Conservation (phyloP, 176 grass and related monocot genomes). For the Saccharum spontaneum region DNA sequence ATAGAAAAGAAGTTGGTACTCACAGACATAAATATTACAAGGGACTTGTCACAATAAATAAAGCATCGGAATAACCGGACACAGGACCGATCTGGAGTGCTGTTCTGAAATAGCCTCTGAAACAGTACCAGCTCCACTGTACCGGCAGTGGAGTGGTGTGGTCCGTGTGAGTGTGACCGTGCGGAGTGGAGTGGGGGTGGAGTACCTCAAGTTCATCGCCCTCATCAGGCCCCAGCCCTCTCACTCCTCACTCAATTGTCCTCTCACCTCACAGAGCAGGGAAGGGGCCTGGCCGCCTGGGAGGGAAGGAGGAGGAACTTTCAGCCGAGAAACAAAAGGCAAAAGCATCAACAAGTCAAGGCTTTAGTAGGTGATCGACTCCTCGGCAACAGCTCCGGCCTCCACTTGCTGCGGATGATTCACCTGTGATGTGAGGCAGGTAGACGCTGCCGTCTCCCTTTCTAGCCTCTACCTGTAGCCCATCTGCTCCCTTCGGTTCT, state of each 20-base stretch:
- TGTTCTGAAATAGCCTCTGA: constrained; percentile 24
- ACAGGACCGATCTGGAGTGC: constrained; percentile 30
- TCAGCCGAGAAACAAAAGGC: constrained; percentile 2
- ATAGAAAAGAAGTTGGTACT: constrained; percentile 38
- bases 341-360: constrained; percentile 20
- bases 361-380: constrained; percentile 46
- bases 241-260: constrained; percentile 13
- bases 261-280: constrained; percentile 22
- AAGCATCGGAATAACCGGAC: constrained; percentile 50
- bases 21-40: constrained; percentile 26
- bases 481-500: not conserved
- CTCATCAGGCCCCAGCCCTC: constrained; percentile 1
- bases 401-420: constrained; percentile 6
- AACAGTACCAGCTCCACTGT: constrained; percentile 29
- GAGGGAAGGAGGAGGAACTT: not conserved
- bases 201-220: constrained; percentile 37
- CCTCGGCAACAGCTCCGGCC: constrained; percentile 31
- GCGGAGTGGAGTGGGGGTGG: not conserved
- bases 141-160: not conserved
- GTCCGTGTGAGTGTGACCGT: not conserved
- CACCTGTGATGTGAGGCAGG: constrained; percentile 27
- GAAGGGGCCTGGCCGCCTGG: no score
- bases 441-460: constrained; percentile 29
- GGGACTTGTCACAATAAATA: constrained; percentile 28
- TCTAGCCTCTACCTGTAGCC: constrained; percentile 19